Evolutionary conservation across 768 basidiomycete species (phyloP).

Genomic region (Lactarius psammicola): DNA sequence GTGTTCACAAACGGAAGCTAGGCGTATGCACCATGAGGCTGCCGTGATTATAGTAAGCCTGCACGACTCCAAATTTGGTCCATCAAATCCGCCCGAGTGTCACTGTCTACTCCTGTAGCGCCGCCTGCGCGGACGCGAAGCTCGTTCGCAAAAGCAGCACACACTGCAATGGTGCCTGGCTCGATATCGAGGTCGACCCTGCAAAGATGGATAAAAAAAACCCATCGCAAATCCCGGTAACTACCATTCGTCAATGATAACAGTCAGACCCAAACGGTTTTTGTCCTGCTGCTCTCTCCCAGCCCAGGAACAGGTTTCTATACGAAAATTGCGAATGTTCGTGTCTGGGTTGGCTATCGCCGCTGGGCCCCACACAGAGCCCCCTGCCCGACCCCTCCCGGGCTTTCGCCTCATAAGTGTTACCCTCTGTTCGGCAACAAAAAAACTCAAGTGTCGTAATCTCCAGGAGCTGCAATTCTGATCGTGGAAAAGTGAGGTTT

Average conservation of each 20-base stretch:
- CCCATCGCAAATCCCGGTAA: constrained; percentile 4
- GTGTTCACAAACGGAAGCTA: constrained; percentile 38
- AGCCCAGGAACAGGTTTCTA: constrained; percentile 51
- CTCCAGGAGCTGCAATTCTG: constrained; percentile 38
- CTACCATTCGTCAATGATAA: constrained; percentile 46
- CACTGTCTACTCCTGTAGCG: constrained; percentile 38
- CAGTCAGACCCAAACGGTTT: constrained; percentile 44
- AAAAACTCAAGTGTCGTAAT: constrained; percentile 40
- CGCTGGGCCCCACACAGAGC: constrained; percentile 40
- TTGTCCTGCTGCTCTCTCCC: constrained; percentile 43
- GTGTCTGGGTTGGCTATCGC: constrained; percentile 38
- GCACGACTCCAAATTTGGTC: constrained; percentile 12
- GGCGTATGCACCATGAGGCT: constrained; percentile 39
- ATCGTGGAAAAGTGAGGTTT: constrained; percentile 44
- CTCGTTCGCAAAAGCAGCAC: constrained; percentile 40
- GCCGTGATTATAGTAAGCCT: constrained; percentile 39
- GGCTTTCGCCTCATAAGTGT: constrained; percentile 45
- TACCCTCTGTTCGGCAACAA: constrained; percentile 46
- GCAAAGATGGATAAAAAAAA: neutral
- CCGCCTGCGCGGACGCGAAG: constrained; percentile 37
- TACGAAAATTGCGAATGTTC: constrained; percentile 38
- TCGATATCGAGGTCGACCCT: constrained; percentile 44
- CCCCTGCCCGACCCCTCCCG: constrained; percentile 48
- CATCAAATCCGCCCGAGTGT: constrained; percentile 14
- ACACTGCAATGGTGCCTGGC: constrained; percentile 33